A percentile compares a stretch with the other conserved stretches of the same genome.
phyloP scores from a whole-genome alignment of 257 asterid species.

The Cordia subcordata region DNA sequence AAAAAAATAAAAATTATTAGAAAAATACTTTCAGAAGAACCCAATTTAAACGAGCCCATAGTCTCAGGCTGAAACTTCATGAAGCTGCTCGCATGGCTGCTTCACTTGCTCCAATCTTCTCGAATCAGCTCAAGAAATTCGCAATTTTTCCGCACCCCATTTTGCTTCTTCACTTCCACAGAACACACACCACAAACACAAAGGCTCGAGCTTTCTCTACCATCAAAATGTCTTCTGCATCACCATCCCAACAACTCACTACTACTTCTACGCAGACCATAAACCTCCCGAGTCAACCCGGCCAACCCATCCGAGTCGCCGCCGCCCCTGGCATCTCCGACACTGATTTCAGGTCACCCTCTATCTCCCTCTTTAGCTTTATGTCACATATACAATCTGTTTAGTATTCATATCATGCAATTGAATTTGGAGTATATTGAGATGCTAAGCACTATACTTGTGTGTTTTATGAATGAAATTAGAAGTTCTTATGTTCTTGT shows the following conservation, averaged over 20 bases:
- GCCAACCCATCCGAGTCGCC: constrained; percentile 48
- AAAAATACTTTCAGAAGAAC: too few relatives aligned
- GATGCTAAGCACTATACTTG: too few relatives aligned
- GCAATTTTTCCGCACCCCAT: constrained; percentile 6
- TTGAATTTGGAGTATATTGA: too few relatives aligned
- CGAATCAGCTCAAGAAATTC: constrained; percentile 22
- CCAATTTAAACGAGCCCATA: too few relatives aligned
- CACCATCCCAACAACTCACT: constrained; percentile 26
- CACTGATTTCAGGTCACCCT: constrained; percentile 55
- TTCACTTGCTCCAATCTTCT: constrained; percentile 6
- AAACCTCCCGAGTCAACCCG: constrained; percentile 52
- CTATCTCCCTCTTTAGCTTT: not conserved
- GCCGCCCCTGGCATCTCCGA: constrained; percentile 74
- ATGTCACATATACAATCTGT: not conserved
- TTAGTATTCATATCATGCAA: too few relatives aligned
- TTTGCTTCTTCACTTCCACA: constrained; percentile 7
- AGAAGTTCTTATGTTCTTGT: too few relatives aligned
- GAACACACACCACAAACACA: constrained; percentile 6
- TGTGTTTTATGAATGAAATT: too few relatives aligned
- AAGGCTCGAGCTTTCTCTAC: constrained; percentile 13
- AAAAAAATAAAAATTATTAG: too few relatives aligned
- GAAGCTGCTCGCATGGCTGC: not conserved
- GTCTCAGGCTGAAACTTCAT: too few relatives aligned
- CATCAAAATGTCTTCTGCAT: constrained; percentile 47
- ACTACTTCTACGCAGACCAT: constrained; percentile 33